phyloP scores from a whole-genome alignment of 257 asterid genomes.

The Dorcoceras hygrometricum region DNA sequence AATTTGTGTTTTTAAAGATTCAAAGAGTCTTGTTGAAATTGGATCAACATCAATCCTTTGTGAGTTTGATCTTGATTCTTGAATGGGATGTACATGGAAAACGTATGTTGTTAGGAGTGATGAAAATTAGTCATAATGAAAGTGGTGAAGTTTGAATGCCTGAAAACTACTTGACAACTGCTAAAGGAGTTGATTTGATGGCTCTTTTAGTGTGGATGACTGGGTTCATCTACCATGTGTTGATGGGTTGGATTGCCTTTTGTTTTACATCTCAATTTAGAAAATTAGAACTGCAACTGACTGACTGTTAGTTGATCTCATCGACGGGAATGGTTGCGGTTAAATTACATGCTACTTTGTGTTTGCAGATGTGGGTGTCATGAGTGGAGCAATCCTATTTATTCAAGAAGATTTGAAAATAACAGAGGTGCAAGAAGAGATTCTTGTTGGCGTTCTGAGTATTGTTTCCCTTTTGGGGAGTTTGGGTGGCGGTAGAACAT shows the following conservation, averaged over 20 bases:
- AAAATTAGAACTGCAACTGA: not conserved
- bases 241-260: not conserved
- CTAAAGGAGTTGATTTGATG: not conserved
- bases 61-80: too few species aligned
- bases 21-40: not conserved
- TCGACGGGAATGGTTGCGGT: not conserved
- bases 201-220: not conserved
- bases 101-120: too few species aligned
- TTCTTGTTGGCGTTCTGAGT: constrained; percentile 75
- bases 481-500: constrained; percentile 76
- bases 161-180: not conserved
- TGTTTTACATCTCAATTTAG: not conserved
- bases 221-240: not conserved
- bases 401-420: constrained; percentile 73
- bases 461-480: constrained; percentile 80
- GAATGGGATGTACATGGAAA: too few species aligned
- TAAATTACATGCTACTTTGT: not conserved
- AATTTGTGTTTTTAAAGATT: too few species aligned
- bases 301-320: too few species aligned
- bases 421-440: constrained; percentile 77
- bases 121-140: too few species aligned
- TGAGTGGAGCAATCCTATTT: constrained; percentile 92
- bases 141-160: not conserved
- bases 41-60: not conserved
- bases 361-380: constrained; percentile 85